Evolutionary conservation across 345 rosid genomes (phyloP), one percentile per base, ranked within the genome.

Genomic region (Eucalyptus erythrocorys): DNA sequence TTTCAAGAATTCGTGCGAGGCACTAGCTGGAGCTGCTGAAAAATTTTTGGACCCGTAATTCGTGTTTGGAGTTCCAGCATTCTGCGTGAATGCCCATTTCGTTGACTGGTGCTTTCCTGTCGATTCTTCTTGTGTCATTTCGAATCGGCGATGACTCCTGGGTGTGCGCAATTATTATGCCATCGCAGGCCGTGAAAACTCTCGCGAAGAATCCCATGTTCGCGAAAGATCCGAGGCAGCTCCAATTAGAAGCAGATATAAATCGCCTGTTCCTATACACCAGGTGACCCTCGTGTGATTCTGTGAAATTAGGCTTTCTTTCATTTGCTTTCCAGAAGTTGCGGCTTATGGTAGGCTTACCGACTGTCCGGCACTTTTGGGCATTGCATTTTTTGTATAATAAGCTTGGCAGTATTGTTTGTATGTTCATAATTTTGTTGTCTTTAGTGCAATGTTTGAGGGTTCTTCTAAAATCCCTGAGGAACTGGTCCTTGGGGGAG

Each of bases 201-300:
- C 92, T 97, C 42, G 98, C 97, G 43, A 94, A 93, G 89, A 96
- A 95, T 87, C 93, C 92, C 6, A 94, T 94, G 59, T 96, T 97
- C 89, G 93, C 95, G 48, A 95, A 89, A 92, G 91, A 94, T 89
- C 96, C 97, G 48, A 94, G 94, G 92, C 94, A 94, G 88, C 88
- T 97, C 37, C 99, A 96, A 76, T 95, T 95, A 57, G 98, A 97
- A 93, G 94, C 95, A 0, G 99, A 97, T 90, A 92, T 93, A 43
- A 96, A 95, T 91, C 94, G 94, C 42, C 97, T 96, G 79, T 97
- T 97, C 89, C 90, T 97, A 49, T 95, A 90, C 88, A 97, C 99
- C 81, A 92, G 99, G 99, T 96, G 71, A 80, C 32, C 37, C 47
- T 40, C 15, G 82, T 11, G 84, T 37, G 84, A 76, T 76, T 76